phyloP scores from a whole-genome alignment of 2,329 filamentous ascomycete species.

The Phyllosticta citribraziliensis region DNA sequence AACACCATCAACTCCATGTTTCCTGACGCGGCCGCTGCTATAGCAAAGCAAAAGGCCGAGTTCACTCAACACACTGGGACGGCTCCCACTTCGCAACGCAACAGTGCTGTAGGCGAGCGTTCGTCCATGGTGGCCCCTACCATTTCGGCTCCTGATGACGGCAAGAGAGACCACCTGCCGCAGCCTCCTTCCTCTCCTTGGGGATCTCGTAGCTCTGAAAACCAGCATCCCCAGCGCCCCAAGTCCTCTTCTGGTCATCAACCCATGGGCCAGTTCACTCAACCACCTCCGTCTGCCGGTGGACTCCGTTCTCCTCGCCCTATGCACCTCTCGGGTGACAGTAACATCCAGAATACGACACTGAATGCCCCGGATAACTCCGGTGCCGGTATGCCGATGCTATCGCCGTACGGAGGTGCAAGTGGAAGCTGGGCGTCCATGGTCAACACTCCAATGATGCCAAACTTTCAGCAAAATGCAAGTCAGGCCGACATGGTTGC shows the following conservation, averaged over 20 bases:
- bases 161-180: slow-evolving; percentile 49
- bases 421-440: slow-evolving; percentile 97
- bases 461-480: slow-evolving; percentile 59
- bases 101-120: slow-evolving; percentile 73
- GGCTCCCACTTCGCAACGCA: slow-evolving; percentile 81
- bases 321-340: slow-evolving; percentile 53
- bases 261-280: slow-evolving; percentile 83
- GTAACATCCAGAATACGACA: slow-evolving; percentile 73
- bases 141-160: slow-evolving; percentile 61
- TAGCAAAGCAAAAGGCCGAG: slow-evolving; percentile 95
- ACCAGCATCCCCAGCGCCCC: slow-evolving; percentile 50
- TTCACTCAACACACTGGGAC: slow-evolving; percentile 93
- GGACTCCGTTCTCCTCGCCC: slow-evolving; percentile 68
- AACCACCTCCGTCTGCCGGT: slow-evolving; percentile 64
- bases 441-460: slow-evolving; percentile 93
- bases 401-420: slow-evolving; percentile 72
- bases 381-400: slow-evolving; percentile 61
- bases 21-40: slow-evolving; percentile 94
- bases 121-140: slow-evolving; percentile 64
- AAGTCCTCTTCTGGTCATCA: slow-evolving; percentile 64
- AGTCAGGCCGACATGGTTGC: slow-evolving; percentile 95
- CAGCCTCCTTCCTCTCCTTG: slow-evolving; percentile 73
- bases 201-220: slow-evolving; percentile 49
- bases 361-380: slow-evolving; percentile 63
- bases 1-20: slow-evolving; percentile 98